These are phyloP conservation scores for Parastagonospora avenae DNA, from an alignment of 2,329 filamentous ascomycete species.

Conservation along the genomic window DNA sequence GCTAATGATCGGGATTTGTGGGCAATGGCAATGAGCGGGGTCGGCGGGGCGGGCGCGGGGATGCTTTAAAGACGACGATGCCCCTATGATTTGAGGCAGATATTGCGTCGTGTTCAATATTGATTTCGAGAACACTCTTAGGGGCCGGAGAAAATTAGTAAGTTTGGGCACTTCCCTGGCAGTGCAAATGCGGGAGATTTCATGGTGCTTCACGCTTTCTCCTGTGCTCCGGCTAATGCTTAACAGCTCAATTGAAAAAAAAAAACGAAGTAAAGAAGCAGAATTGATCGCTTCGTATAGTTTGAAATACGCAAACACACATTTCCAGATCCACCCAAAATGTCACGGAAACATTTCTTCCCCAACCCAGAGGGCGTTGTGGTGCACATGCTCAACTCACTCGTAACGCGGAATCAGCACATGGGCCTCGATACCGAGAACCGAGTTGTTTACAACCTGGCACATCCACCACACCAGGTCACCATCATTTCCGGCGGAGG, in stretches of 20 bases:
- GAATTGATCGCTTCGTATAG: not conserved
- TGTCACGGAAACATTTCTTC: constrained; percentile 63
- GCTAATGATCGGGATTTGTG: not conserved
- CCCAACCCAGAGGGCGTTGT: constrained; percentile 57
- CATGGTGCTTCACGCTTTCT: too few species aligned
- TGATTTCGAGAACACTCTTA: too few species aligned
- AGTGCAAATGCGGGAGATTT: too few species aligned
- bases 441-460: constrained; percentile 55
- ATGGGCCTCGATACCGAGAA: constrained; percentile 53
- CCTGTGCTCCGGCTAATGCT: too few species aligned
- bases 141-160: too few species aligned
- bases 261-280: not conserved
- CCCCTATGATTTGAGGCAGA: constrained; percentile 9
- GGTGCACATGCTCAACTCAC: constrained; percentile 53
- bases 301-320: not conserved
- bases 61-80: constrained; percentile 25
- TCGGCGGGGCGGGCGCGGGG: constrained; percentile 16
- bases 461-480: constrained; percentile 51
- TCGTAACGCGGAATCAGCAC: constrained; percentile 52
- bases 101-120: not conserved
- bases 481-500: constrained; percentile 55
- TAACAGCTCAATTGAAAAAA: not conserved
- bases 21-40: not conserved
- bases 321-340: constrained; percentile 25
- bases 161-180: too few species aligned